Evolutionary conservation across 2,329 filamentous ascomycete genomes (phyloP).

Genomic region (Calonectria pteridis): DNA sequence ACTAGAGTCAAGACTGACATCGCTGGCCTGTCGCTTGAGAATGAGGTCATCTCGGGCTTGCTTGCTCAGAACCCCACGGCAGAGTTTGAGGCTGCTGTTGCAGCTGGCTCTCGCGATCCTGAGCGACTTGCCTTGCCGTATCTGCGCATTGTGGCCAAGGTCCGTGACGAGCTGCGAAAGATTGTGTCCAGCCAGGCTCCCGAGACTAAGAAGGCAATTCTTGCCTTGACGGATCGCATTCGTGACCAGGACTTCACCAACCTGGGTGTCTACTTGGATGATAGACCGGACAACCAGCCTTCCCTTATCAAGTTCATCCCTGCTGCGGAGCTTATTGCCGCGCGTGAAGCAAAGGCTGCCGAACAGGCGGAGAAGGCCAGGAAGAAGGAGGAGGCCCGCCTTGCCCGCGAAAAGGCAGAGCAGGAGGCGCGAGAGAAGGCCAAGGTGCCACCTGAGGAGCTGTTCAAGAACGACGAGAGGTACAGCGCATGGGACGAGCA

Average conservation of each 20-base stretch:
- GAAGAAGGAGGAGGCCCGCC: conserved; percentile 67
- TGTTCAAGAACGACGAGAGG: conserved; percentile 68
- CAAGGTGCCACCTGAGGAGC: conserved; percentile 65
- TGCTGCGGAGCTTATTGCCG: conserved; percentile 67
- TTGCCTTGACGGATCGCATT: conserved; percentile 82
- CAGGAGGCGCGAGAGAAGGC: conserved; percentile 69
- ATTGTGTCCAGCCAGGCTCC: conserved; percentile 61
- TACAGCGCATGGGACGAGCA: conserved; percentile 87
- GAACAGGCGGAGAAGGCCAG: conserved; percentile 71
- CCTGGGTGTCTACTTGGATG: conserved; percentile 88
- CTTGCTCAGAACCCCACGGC: conserved; percentile 57
- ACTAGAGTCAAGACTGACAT: conserved; percentile 61
- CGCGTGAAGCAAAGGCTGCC: conserved; percentile 70
- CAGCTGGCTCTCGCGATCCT: conserved; percentile 61
- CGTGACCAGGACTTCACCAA: conserved; percentile 86
- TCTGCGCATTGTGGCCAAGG: conserved; percentile 64
- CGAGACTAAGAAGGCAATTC: conserved; percentile 76
- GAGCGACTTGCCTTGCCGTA: conserved; percentile 68
- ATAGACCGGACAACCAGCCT: conserved; percentile 74
- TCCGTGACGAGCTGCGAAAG: conserved; percentile 73
- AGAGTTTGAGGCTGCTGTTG: conserved; percentile 61
- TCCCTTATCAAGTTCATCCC: conserved; percentile 80
- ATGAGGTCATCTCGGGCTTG: conserved; percentile 57
- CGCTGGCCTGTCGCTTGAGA: conserved; percentile 61
- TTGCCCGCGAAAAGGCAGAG: conserved; percentile 63